A percentile compares a stretch with the other conserved stretches of the same genome.
Conservation (phyloP, 371 early-diverging fungal genomes). For the Mucor indicus region DNA sequence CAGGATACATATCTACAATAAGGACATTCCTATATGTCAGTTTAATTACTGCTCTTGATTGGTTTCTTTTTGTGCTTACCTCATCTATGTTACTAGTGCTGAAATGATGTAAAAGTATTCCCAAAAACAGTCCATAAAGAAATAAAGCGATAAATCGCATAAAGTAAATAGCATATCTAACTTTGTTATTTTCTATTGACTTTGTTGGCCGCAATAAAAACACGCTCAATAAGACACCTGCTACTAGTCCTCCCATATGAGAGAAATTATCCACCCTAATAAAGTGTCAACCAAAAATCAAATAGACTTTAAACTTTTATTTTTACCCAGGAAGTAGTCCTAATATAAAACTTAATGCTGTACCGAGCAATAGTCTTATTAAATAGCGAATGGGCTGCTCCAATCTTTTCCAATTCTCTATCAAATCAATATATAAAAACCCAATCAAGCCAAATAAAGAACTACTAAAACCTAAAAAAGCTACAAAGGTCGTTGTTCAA, state of each 20-base stretch:
- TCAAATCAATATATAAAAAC: slow-evolving; percentile 64
- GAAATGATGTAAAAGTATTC: slow-evolving; percentile 6
- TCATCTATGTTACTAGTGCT: slow-evolving; percentile 4
- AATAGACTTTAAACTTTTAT: background rate
- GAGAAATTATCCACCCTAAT: slow-evolving; percentile 27
- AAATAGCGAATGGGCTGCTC: slow-evolving; percentile 59
- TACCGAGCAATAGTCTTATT: slow-evolving; percentile 44
- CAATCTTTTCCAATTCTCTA: slow-evolving; percentile 71
- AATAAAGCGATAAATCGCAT: background rate
- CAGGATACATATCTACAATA: slow-evolving; percentile 12
- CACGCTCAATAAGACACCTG: slow-evolving; percentile 20
- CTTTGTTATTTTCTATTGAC: background rate
- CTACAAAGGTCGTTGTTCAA: slow-evolving; percentile 15
- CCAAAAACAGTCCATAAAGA: slow-evolving; percentile 2
- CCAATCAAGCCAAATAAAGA: slow-evolving; percentile 73
- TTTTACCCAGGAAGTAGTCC: slow-evolving; percentile 31
- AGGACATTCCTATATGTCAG: background rate
- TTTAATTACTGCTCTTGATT: background rate
- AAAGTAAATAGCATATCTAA: background rate
- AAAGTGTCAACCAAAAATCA: background rate
- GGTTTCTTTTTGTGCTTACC: slow-evolving; percentile 1
- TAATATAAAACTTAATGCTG: slow-evolving; percentile 11
- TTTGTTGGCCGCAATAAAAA: slow-evolving; percentile 2
- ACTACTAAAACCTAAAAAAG: slow-evolving; percentile 76
- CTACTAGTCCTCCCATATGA: slow-evolving; percentile 37